A percentile compares a stretch with the other conserved stretches of the same genome.
phyloP scores from a whole-genome alignment of 2,329 filamentous ascomycete genomes.

The Hypoxylon sp. region DNA sequence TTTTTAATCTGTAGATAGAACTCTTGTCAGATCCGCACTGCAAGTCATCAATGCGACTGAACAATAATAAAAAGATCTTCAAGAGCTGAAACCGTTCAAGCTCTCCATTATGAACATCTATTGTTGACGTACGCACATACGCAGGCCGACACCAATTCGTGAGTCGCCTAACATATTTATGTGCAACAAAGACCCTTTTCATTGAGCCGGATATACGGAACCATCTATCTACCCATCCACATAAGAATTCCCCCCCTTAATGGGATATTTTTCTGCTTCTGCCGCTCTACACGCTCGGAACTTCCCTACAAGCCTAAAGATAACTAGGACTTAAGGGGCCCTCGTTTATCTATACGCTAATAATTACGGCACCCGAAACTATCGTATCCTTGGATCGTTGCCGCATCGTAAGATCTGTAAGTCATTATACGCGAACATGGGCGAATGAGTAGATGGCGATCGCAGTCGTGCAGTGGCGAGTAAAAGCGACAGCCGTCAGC shows the following conservation, averaged over 20 bases:
- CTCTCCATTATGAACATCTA: constrained; percentile 2
- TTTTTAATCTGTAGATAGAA: background rate
- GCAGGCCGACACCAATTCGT: constrained; percentile 26
- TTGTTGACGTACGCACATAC: constrained; percentile 19
- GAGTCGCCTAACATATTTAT: constrained; percentile 35
- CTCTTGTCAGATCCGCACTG: constrained; percentile 13
- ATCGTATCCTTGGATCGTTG: constrained; percentile 31
- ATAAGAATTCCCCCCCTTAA: constrained; percentile 32
- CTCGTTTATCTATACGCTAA: constrained; percentile 21
- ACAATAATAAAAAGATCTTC: background rate
- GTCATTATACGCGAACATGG: constrained; percentile 22
- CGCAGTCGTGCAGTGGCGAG: constrained; percentile 24
- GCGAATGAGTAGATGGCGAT: constrained; percentile 14
- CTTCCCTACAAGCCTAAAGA: constrained; percentile 28
- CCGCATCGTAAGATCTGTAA: constrained; percentile 26
- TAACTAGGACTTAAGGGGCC: constrained; percentile 17
- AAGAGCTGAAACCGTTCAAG: background rate
- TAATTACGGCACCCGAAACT: constrained; percentile 38
- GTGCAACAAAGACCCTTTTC: constrained; percentile 29
- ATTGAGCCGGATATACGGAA: constrained; percentile 40
- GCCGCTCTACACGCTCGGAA: constrained; percentile 40
- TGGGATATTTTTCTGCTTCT: constrained; percentile 21
- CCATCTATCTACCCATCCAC: constrained; percentile 20
- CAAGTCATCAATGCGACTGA: constrained; percentile 2
- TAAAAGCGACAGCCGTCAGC: constrained; percentile 27